phyloP scores from a whole-genome alignment of 2,329 filamentous ascomycete genomes.

The Diaporthe aspalathi region DNA sequence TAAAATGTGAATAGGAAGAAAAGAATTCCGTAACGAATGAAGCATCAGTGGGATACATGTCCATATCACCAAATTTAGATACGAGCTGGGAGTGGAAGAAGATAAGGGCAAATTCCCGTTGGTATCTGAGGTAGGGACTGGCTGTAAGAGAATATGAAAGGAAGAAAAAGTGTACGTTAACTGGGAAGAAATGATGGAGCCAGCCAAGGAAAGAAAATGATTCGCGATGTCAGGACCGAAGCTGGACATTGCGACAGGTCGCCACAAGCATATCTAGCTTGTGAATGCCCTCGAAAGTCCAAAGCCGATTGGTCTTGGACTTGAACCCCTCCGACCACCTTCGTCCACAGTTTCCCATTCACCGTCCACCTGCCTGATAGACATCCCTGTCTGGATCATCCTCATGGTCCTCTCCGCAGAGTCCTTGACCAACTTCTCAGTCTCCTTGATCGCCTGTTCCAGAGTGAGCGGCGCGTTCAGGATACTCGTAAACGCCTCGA shows the following conservation, averaged over 20 bases:
- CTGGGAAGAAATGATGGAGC: not conserved
- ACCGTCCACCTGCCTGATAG: slow-evolving; percentile 10
- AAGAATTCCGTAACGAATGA: too few relatives aligned
- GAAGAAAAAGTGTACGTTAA: too few relatives aligned
- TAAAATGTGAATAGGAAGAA: too few relatives aligned
- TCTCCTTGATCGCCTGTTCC: slow-evolving; percentile 45
- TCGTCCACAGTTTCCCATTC: not conserved
- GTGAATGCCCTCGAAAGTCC: slow-evolving; percentile 7
- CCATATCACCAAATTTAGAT: too few relatives aligned
- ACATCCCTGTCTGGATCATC: slow-evolving; percentile 39
- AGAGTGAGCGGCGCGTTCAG: slow-evolving; percentile 45
- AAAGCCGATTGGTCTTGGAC: not conserved
- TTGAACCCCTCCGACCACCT: not conserved
- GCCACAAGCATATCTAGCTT: not conserved
- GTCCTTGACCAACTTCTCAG: slow-evolving; percentile 44
- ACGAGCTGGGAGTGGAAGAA: too few relatives aligned
- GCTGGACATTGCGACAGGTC: not conserved
- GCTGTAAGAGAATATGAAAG: not conserved
- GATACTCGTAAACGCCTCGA: slow-evolving; percentile 49
- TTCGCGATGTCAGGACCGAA: not conserved
- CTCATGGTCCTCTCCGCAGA: slow-evolving; percentile 48
- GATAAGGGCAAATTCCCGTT: not conserved
- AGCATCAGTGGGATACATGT: too few relatives aligned
- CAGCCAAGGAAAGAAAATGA: slow-evolving; percentile 1
- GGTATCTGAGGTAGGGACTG: not conserved